phyloP scores from a whole-genome alignment of 164 flowering plant genomes.

The Hamamelis virginiana region DNA sequence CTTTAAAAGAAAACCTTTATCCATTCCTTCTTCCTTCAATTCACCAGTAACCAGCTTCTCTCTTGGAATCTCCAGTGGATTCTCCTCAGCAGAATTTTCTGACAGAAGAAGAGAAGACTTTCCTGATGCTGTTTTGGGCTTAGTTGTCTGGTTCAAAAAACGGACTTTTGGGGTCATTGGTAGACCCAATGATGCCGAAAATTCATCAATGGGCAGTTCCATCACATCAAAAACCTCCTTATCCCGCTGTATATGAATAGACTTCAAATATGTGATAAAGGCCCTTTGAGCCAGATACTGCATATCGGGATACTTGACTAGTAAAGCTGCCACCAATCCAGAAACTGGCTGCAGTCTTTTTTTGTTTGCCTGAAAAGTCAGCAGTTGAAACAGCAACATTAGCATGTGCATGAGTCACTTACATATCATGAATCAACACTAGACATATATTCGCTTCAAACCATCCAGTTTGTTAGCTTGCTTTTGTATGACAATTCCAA shows the following conservation, averaged over 20 bases:
- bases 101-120: slow-evolving; percentile 27
- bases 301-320: slow-evolving; percentile 69
- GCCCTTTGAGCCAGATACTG: slow-evolving; percentile 73
- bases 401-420: neutral
- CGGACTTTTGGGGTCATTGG: slow-evolving; percentile 84
- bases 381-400: neutral
- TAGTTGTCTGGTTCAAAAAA: slow-evolving; percentile 54
- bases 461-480: neutral
- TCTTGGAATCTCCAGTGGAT: slow-evolving; percentile 14
- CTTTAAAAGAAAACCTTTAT: slow-evolving; percentile 32
- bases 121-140: slow-evolving; percentile 19
- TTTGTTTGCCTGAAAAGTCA: slow-evolving; percentile 56
- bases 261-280: slow-evolving; percentile 73
- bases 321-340: slow-evolving; percentile 51
- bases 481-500: neutral
- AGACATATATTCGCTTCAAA: neutral
- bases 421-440: neutral
- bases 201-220: slow-evolving; percentile 73
- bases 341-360: slow-evolving; percentile 67
- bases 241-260: slow-evolving; percentile 60
- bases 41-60: slow-evolving; percentile 19
- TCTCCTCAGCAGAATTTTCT: slow-evolving; percentile 24
- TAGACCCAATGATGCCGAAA: slow-evolving; percentile 79
- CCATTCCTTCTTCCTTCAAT: slow-evolving; percentile 24
- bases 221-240: slow-evolving; percentile 78